Evolutionary conservation across 2,329 filamentous ascomycete genomes (phyloP).

Genomic region (Fusarium sp.): DNA sequence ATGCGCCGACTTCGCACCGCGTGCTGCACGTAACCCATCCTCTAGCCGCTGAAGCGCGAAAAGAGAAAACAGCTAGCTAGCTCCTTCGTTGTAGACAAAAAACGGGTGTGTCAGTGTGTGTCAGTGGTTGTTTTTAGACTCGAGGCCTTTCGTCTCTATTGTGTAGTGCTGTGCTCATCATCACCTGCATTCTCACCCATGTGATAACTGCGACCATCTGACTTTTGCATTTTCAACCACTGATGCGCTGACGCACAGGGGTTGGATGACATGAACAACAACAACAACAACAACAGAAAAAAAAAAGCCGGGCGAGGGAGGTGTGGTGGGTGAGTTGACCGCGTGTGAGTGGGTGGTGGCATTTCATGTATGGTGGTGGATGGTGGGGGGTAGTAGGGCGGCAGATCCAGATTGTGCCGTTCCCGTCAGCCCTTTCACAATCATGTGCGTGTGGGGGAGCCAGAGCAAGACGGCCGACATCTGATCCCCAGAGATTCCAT

Average conservation of each 20-base stretch:
- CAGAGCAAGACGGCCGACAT: neutral
- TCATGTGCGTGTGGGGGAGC: neutral
- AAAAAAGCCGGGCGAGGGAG: too few relatives aligned
- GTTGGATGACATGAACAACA: conserved; percentile 3
- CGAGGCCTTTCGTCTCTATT: neutral
- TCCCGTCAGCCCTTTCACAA: conserved; percentile 22
- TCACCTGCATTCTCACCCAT: conserved; percentile 39
- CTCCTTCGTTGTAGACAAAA: neutral
- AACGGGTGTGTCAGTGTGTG: neutral
- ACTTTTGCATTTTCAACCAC: conserved; percentile 37
- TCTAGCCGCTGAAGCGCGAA: conserved; percentile 11
- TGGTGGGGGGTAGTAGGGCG: conserved; percentile 30
- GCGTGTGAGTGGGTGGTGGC: conserved; percentile 11
- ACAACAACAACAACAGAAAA: too few relatives aligned
- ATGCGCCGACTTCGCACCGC: conserved; percentile 14
- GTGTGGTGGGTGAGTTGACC: too few relatives aligned
- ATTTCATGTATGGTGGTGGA: neutral
- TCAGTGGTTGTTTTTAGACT: conserved; percentile 7
- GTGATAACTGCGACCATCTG: conserved; percentile 39
- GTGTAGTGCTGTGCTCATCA: conserved; percentile 18
- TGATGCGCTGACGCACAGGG: conserved; percentile 25
- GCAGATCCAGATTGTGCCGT: conserved; percentile 40
- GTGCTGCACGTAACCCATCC: conserved; percentile 5
- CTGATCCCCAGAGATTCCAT: neutral
- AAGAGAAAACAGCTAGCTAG: conserved; percentile 25